Conservation (phyloP, 345 rosid genomes). For the Noccaea caerulescens region DNA sequence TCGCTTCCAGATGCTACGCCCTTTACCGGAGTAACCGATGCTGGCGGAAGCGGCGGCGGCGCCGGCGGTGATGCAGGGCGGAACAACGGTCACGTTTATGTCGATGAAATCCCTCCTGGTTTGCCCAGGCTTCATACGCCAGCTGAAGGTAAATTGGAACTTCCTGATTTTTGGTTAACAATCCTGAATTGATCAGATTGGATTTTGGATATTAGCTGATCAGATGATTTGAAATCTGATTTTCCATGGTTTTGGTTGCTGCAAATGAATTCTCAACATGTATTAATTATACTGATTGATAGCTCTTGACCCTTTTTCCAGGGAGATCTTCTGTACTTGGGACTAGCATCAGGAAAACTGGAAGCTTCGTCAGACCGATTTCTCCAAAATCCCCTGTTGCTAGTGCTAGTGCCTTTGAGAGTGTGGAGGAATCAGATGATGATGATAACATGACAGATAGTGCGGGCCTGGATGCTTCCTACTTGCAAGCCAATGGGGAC, state of each 20-base stretch:
- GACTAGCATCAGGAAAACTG: slow-evolving; percentile 59
- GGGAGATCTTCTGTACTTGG: slow-evolving; percentile 65
- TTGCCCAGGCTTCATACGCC: slow-evolving; percentile 81
- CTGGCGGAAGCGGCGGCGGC: slow-evolving; percentile 53
- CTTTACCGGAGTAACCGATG: slow-evolving; percentile 56
- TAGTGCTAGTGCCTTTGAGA: slow-evolving; percentile 94
- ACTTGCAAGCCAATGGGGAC: slow-evolving; percentile 69
- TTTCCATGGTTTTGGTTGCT: neutral
- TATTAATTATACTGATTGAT: no score
- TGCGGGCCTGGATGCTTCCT: slow-evolving; percentile 62
- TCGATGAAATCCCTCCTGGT: slow-evolving; percentile 80
- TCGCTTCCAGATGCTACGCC: slow-evolving; percentile 80
- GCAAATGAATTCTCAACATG: no score
- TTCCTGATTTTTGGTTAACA: slow-evolving; percentile 13
- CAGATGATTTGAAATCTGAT: slow-evolving; percentile 9
- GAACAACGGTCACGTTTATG: slow-evolving; percentile 61
- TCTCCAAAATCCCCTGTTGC: slow-evolving; percentile 97
- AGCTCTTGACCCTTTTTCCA: slow-evolving; percentile 36
- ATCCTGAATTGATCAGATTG: neutral
- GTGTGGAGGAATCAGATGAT: slow-evolving; percentile 90
- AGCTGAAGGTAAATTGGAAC: slow-evolving; percentile 69
- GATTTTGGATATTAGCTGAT: slow-evolving; percentile 1
- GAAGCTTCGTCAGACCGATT: slow-evolving; percentile 68
- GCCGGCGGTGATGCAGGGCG: slow-evolving; percentile 51
- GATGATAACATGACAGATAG: slow-evolving; percentile 75